Evolutionary conservation across 352 stramenopile genomes (phyloP), one percentile per base, ranked within the genome.

Genomic region (Globisporangium spinosum): DNA sequence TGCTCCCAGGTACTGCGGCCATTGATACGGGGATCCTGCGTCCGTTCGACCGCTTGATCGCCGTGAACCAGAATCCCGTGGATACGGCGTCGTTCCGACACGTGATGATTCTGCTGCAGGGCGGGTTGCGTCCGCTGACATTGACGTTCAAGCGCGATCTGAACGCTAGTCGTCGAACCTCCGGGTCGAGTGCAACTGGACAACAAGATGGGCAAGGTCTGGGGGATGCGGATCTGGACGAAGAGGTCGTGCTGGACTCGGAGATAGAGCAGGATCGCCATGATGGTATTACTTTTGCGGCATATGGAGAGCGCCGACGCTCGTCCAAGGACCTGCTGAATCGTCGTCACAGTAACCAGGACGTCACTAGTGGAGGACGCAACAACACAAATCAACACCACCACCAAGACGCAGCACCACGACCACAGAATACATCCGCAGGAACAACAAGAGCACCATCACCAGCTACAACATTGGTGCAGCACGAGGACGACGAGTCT

Each of bases 31-130:
- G 72, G 3, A 64, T 82, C 27, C 64, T 95, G 20, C 72, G 88
- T 57, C 76, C 81, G 27, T 89, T 80, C 64, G 85, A 92, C 68
- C 79, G 82, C 17, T 62, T 95, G 8, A 75, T 95, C n/a, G 80
- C 82, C 23, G 85, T 95, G 35, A 95, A 95, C 71, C 79, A 90
- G 57, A 80, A 87, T 60, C 68, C 75, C 0, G 85, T 95, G 8
- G 75, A 85, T 51, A 71, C 70, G 43, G 87, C 87, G 2, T 82
- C 85, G 47, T 95, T 95, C 66, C 85, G 82, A 0, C 85, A 94
- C 58, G 76, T 90, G 22, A 95, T 95, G 87, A 62, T 95, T 12
- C 47, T 95, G 10, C 61, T 95, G 8, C 81, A 95, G 73, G 87
- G 87, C 34, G 87, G 87, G 1, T 70, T 92, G 22, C 81, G 85